Evolutionary conservation across 2,329 filamentous ascomycete species (phyloP), one percentile per base, ranked within the genome.

Genomic region (Sclerotinia glacialis): DNA sequence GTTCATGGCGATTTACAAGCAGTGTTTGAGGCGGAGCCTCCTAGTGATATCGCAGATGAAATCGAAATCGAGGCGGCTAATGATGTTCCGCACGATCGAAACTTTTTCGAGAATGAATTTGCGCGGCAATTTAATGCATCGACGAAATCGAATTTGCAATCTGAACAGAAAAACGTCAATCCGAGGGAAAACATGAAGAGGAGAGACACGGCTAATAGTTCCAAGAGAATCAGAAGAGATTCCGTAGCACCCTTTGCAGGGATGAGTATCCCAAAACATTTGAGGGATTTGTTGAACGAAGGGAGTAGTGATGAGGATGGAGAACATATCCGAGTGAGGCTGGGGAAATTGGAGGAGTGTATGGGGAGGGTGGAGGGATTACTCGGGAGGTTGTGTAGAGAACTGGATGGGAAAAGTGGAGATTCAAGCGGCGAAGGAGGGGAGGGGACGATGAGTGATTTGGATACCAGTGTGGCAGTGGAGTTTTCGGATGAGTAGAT

Each of bases 1-100:
- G 72, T 73, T 12, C 73, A 77, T 44, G 74, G 72, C 16, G 75
- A 76, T 55, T 73, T 77, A 42, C 70, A 74, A 63, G 73, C 74
- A 3, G 74, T 76, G 0, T 77, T 76, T 68, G 75, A 76, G 34
- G 56, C 63, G 0, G 75, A 74, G 40, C 75, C 74, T 16, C 72
- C 75, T 3, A 53, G 68, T 21, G 63, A 68, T 16, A 66, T 75
- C 5, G 70, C 74, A 40, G 67, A 70, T 37, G 63, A 74, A 63
- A 72, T 74, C 37, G 56, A 64, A 18, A 55, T 65, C 12, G 71
- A 70, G 21, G 69, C 23, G 2, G 60, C 52, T 18, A 63, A 40
- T 3, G 60, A 53, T 21, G 23, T 40, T 8, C 31, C 34, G 37
- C 12, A 71, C 34, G 69, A 72, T 60, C 18, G 67, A 7, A 58